phyloP scores from a whole-genome alignment of 2,329 filamentous ascomycete genomes.

The Fusarium odoratissimum region DNA sequence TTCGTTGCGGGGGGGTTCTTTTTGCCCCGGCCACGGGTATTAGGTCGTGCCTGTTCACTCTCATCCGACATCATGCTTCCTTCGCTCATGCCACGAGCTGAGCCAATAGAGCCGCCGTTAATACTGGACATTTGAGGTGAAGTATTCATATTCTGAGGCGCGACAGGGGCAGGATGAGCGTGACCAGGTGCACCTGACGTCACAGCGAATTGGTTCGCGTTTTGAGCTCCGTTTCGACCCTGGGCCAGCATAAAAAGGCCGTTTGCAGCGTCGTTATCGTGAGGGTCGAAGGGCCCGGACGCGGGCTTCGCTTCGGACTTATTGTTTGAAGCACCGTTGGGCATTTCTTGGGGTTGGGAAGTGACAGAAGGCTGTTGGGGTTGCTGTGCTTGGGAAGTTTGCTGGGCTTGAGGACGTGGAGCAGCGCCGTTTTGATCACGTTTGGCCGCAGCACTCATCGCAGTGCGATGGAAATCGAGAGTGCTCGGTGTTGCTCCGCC shows the following conservation, averaged over 20 bases:
- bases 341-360: constrained; percentile 66
- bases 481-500: constrained; percentile 90
- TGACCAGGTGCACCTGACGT: constrained; percentile 60
- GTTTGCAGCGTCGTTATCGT: constrained; percentile 96
- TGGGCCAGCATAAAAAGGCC: constrained; percentile 89
- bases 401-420: constrained; percentile 48
- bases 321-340: constrained; percentile 53
- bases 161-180: constrained; percentile 58
- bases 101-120: constrained; percentile 60
- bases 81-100: constrained; percentile 71
- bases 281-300: constrained; percentile 80
- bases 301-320: constrained; percentile 64
- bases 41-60: constrained; percentile 74
- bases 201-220: constrained; percentile 60
- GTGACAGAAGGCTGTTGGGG: constrained; percentile 48
- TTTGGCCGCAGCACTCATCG: constrained; percentile 81
- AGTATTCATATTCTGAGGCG: constrained; percentile 52
- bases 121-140: constrained; percentile 64
- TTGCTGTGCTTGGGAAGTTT: constrained; percentile 46
- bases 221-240: constrained; percentile 69
- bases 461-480: constrained; percentile 93
- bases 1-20: constrained; percentile 68
- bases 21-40: constrained; percentile 76
- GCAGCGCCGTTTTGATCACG: constrained; percentile 59
- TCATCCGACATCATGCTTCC: constrained; percentile 79